phyloP scores from a whole-genome alignment of 768 basidiomycete genomes.

The Leccinum truebloodii region DNA sequence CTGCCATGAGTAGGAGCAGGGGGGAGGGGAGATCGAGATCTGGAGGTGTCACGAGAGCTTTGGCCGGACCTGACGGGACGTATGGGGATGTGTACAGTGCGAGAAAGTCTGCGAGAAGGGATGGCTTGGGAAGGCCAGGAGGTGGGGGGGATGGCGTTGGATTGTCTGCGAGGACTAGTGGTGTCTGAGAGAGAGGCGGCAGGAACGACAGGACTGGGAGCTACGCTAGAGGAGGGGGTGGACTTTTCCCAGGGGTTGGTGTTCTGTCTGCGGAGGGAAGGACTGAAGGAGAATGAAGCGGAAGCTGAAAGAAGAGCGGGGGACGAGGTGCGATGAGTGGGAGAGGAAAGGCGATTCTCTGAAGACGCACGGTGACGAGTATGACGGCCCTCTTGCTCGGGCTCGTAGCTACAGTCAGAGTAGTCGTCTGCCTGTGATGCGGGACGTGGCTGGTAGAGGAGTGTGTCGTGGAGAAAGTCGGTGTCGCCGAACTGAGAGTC shows the following conservation, averaged over 20 bases:
- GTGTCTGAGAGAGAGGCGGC: slow-evolving; percentile 62
- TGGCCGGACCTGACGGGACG: slow-evolving; percentile 70
- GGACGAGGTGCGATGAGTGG: slow-evolving; percentile 56
- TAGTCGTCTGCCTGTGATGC: slow-evolving; percentile 68
- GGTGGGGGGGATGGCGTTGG: slow-evolving; percentile 47
- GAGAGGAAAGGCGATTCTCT: slow-evolving; percentile 45
- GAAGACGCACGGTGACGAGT: slow-evolving; percentile 76
- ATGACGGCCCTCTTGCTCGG: slow-evolving; percentile 60
- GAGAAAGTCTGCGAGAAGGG: slow-evolving; percentile 82
- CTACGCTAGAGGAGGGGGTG: slow-evolving; percentile 46
- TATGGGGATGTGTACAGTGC: slow-evolving; percentile 75
- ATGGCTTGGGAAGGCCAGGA: slow-evolving; percentile 57
- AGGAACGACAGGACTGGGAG: slow-evolving; percentile 63
- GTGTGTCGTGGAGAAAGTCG: slow-evolving; percentile 61
- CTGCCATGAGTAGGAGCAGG: slow-evolving; percentile 62
- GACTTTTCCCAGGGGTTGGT: slow-evolving; percentile 69
- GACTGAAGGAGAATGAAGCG: slow-evolving; percentile 58
- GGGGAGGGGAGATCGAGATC: slow-evolving; percentile 91
- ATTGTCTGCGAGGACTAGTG: slow-evolving; percentile 65
- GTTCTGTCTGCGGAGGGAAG: slow-evolving; percentile 66
- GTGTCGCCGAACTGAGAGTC: slow-evolving; percentile 58
- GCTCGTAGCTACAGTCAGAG: slow-evolving; percentile 83
- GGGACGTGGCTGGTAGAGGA: slow-evolving; percentile 56
- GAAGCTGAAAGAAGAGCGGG: slow-evolving; percentile 65
- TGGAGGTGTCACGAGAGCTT: slow-evolving; percentile 91